Percentiles rank a stretch among this genome's conserved stretches.
Conservation (phyloP, 768 basidiomycete genomes). For the Trametes maxima region DNA sequence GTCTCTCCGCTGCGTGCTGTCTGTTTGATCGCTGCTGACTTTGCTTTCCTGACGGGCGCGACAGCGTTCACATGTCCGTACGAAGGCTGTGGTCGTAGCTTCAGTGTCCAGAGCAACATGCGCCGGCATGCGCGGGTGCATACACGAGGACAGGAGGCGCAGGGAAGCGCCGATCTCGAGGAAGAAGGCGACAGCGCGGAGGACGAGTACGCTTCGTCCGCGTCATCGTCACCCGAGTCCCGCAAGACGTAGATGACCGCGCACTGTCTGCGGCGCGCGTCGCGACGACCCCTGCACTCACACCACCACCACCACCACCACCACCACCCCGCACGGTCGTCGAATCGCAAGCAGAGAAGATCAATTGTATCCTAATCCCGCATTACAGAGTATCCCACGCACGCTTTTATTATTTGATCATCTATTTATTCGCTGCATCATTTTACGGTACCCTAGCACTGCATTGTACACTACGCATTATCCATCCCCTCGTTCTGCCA, state of each 20-base stretch:
- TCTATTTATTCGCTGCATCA: conserved; percentile 22
- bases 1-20: conserved; percentile 31
- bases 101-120: conserved; percentile 90
- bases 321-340: background rate
- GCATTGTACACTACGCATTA: conserved; percentile 22
- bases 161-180: conserved; percentile 34
- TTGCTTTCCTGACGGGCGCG: conserved; percentile 19
- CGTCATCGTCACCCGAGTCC: conserved; percentile 17
- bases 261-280: background rate
- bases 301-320: background rate
- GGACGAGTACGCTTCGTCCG: conserved; percentile 24
- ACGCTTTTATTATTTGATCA: background rate
- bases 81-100: conserved; percentile 75
- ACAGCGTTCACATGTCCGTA: conserved; percentile 77
- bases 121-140: conserved; percentile 82
- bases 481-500: conserved; percentile 1
- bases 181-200: conserved; percentile 48
- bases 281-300: background rate
- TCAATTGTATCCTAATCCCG: conserved; percentile 7
- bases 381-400: conserved; percentile 11
- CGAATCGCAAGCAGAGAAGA: conserved; percentile 13
- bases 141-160: conserved; percentile 33
- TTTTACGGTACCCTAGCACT: conserved; percentile 18
- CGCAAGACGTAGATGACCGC: conserved; percentile 6
- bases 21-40: conserved; percentile 11